Evolutionary conservation across 2,329 filamentous ascomycete genomes (phyloP).

Genomic region (Aureobasidium sp.): DNA sequence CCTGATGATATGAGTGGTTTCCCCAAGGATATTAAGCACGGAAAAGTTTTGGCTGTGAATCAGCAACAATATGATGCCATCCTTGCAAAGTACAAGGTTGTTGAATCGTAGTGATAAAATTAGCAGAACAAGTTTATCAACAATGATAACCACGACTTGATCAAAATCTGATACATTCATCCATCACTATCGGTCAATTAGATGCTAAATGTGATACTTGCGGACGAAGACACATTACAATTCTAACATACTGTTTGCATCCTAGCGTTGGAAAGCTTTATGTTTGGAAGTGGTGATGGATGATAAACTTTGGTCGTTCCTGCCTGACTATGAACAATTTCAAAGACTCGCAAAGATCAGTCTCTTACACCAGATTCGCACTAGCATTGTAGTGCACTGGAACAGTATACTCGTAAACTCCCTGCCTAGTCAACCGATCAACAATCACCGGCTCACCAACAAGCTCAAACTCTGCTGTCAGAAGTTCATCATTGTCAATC

Average conservation of each 20-base stretch:
- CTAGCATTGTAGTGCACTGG: neutral
- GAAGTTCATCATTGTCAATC: slow-evolving; percentile 30
- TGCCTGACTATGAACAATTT: neutral
- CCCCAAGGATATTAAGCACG: neutral
- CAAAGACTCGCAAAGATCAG: neutral
- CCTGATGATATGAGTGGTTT: neutral
- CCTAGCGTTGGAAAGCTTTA: neutral
- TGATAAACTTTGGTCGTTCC: neutral
- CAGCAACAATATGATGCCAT: slow-evolving; percentile 2
- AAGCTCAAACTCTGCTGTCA: neutral
- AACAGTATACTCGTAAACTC: slow-evolving; percentile 3
- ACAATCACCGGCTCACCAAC: neutral
- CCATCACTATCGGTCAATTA: too few relatives aligned
- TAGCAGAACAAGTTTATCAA: too few relatives aligned
- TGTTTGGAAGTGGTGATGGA: neutral
- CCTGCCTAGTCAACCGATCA: slow-evolving; percentile 7
- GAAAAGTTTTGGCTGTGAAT: neutral
- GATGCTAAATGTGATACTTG: neutral
- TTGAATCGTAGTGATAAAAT: neutral
- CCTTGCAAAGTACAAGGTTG: neutral
- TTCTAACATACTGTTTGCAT: neutral
- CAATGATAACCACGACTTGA: too few relatives aligned
- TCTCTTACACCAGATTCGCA: neutral
- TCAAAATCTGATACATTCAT: too few relatives aligned
- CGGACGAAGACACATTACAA: neutral